These are phyloP conservation scores for Argentina anserina DNA, from an alignment of 306 rosid genomes.

Conservation along the genomic window DNA sequence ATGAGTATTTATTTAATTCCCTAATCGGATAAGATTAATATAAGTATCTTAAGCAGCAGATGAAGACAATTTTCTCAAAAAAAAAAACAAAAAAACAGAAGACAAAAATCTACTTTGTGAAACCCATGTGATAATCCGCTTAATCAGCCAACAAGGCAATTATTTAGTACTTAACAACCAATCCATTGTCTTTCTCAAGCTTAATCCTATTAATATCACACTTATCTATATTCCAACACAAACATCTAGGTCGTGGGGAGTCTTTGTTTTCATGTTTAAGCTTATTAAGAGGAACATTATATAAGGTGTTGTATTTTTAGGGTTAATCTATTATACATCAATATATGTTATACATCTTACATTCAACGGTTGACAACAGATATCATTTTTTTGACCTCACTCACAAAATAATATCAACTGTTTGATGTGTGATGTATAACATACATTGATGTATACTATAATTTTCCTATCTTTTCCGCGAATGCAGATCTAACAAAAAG, in stretches of 20 bases:
- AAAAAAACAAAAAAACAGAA: no score
- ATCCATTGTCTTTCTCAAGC: neutral
- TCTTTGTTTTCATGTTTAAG: neutral
- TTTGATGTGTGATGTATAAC: no score
- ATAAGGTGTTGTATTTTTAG: neutral
- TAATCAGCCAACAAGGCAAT: neutral
- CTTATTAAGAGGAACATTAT: neutral
- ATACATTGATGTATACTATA: no score
- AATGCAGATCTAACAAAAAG: neutral
- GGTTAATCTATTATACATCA: no score
- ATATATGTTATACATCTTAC: no score
- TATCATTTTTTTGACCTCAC: no score
- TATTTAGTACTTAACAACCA: neutral
- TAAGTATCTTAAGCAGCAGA: neutral
- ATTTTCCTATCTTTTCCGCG: no score
- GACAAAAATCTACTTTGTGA: conserved; percentile 5
- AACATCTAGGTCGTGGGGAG: neutral
- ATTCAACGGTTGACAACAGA: no score
- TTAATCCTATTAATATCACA: neutral
- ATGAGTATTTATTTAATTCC: no score
- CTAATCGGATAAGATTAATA: no score
- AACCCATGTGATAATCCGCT: neutral
- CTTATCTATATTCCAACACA: neutral
- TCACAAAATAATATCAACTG: no score
- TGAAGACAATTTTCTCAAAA: no score